Conservation (phyloP, 2,329 filamentous ascomycete species). For the Biscogniauxia sp. region DNA sequence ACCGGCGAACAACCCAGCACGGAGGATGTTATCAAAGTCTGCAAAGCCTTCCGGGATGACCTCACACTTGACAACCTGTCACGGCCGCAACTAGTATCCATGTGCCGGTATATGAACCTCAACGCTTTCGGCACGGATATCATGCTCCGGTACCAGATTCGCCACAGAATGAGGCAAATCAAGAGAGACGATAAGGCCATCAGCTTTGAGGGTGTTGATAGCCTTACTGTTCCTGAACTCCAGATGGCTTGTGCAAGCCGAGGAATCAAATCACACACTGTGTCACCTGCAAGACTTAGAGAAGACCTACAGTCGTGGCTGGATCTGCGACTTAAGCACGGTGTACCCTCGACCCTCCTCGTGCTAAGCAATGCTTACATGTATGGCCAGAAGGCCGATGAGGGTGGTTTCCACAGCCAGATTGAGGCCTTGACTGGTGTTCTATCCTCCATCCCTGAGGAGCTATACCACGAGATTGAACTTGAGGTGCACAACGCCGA, state of each 20-base stretch:
- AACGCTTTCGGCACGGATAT: slow-evolving; percentile 96
- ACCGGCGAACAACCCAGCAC: slow-evolving; percentile 87
- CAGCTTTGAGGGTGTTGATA: slow-evolving; percentile 88
- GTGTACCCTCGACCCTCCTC: slow-evolving; percentile 92
- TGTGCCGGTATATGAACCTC: slow-evolving; percentile 98
- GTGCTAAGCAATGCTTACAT: slow-evolving; percentile 97
- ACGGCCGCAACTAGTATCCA: slow-evolving; percentile 90
- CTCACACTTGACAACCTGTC: slow-evolving; percentile 96
- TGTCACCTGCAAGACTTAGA: slow-evolving; percentile 82
- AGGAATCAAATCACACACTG: slow-evolving; percentile 87
- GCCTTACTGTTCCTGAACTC: slow-evolving; percentile 86
- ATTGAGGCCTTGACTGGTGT: slow-evolving; percentile 92
- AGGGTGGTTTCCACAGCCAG: slow-evolving; percentile 84
- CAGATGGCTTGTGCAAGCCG: slow-evolving; percentile 90
- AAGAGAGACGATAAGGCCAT: slow-evolving; percentile 97
- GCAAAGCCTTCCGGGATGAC: slow-evolving; percentile 98
- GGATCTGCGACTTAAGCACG: slow-evolving; percentile 86
- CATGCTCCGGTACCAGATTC: slow-evolving; percentile 95
- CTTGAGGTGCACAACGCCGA: slow-evolving; percentile 96
- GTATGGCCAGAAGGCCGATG: slow-evolving; percentile 73
- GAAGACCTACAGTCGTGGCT: slow-evolving; percentile 93
- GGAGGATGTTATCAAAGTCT: slow-evolving; percentile 95
- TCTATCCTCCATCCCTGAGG: slow-evolving; percentile 90
- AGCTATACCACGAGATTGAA: slow-evolving; percentile 99
- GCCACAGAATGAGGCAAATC: slow-evolving; percentile 98